Evolutionary conservation across 305 asterid species (phyloP).

Genomic region (Euphrasia arctica): DNA sequence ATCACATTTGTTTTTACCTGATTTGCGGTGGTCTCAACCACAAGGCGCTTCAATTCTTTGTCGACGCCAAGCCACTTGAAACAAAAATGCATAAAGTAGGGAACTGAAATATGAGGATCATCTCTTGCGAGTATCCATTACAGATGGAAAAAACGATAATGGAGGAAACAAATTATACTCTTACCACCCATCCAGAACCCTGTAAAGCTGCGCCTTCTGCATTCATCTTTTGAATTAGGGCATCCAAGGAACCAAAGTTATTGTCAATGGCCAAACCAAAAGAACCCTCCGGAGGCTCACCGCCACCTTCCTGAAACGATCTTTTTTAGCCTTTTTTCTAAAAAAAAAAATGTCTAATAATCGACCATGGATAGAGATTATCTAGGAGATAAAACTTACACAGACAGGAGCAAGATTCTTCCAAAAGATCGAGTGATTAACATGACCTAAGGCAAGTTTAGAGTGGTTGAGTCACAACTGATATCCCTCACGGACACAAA

Average conservation of each 20-base stretch:
- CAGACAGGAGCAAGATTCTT: constrained; percentile 61
- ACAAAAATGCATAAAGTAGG: background rate
- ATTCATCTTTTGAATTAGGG: constrained; percentile 55
- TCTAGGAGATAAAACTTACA: constrained; percentile 30
- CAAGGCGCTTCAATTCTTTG: constrained; percentile 58
- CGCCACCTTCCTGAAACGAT: constrained; percentile 64
- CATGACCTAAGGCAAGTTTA: constrained; percentile 45
- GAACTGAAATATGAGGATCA: background rate
- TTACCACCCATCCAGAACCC: constrained; percentile 93
- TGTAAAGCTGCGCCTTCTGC: constrained; percentile 86
- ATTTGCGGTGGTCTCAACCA: constrained; percentile 67
- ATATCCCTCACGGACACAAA: background rate
- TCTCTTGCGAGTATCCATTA: background rate
- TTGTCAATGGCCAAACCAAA: constrained; percentile 63
- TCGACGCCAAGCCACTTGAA: constrained; percentile 73
- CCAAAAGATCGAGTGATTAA: constrained; percentile 79
- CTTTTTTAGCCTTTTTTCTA: background rate
- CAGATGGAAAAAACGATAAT: background rate
- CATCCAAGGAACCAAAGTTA: constrained; percentile 61
- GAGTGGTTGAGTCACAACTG: background rate
- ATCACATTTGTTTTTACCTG: constrained; percentile 39
- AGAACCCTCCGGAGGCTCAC: constrained; percentile 73
- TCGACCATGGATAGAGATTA: background rate
- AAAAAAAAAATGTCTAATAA: background rate
- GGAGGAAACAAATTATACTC: background rate